A percentile compares a stretch with the other conserved stretches of the same genome.
phyloP scores from a whole-genome alignment of 345 rosid species.

The Salix koriyanagi region DNA sequence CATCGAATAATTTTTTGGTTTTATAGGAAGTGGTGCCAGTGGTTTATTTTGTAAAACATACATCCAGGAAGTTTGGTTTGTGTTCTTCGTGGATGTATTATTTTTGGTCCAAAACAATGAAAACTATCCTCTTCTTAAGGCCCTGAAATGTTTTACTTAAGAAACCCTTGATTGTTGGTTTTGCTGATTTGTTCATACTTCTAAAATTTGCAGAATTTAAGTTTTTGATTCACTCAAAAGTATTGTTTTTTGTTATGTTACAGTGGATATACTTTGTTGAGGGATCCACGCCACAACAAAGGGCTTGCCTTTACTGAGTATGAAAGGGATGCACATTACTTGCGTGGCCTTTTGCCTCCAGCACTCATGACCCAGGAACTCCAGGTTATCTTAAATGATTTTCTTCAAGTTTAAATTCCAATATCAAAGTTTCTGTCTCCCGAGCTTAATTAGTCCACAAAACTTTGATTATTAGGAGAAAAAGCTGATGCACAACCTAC shows the following conservation, averaged over 20 bases:
- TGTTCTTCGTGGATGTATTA: neutral
- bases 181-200: neutral
- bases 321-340: conserved; percentile 90
- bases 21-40: neutral
- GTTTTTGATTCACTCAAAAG: neutral
- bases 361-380: conserved; percentile 61
- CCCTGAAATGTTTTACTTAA: neutral
- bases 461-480: conserved; percentile 47
- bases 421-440: neutral
- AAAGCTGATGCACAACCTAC: conserved; percentile 71
- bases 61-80: neutral
- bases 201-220: neutral
- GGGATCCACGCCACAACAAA: conserved; percentile 87
- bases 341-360: conserved; percentile 94
- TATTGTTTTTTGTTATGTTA: conserved; percentile 5
- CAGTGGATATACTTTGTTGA: conserved; percentile 80
- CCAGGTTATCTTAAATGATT: conserved; percentile 44
- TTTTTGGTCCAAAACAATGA: neutral
- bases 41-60: neutral
- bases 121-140: neutral
- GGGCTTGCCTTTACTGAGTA: conserved; percentile 78
- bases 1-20: neutral
- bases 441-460: neutral
- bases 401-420: neutral
- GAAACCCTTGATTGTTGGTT: neutral